Base-by-base conservation (phyloP, 1,284 basidiomycete species). In the Austropuccinia psidii region DNA sequence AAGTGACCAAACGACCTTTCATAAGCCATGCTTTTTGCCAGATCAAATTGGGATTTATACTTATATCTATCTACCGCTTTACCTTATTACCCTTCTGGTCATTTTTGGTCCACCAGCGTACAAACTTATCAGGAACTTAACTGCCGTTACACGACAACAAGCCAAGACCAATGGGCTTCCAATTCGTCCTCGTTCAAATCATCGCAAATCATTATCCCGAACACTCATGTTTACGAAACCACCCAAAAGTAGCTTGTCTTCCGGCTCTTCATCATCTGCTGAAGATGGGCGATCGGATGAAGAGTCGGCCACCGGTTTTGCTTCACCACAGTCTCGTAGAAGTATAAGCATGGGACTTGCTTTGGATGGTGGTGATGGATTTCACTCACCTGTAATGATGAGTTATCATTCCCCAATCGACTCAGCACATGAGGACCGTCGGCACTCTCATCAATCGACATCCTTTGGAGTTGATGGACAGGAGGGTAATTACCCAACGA, bases 11-110 rank as follows among this genome's bases (percentile, higher is more conserved):
- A 83, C 82, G 75, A 77, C 78, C 76, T 83, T 83, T 49, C 86
- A 88, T 77, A 79, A 80, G 3, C 85, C 85, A 33, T 93, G 89
- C 81, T 80, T 86, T 61, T 84, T 90, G 57, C 90, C 90, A 8
- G 85, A 89, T 79, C 87, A 89, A 76, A 81, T 84, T 64, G 83
- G 84, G 41, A 86, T 90, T 72, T 88, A 89, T 78, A 80, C 83
- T 33, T 79, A 83, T 65, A 77, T 87, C 35, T 89, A 90, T 81
- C 76, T 85, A 33, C 84, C 87, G 9, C 81, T 85, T 55, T 80
- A 84, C 49, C 64, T 85, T 65, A 75, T 87, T n/a, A 82, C 82
- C 33, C 68, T 83, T 29, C 43, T 80, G 2, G 77, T 79, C 67
- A 78, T 84, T 29, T 74, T 84, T 27, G 58, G 65, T 13, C 43